phyloP scores from a whole-genome alignment of 345 rosid genomes.

The Moricandia arvensis region DNA sequence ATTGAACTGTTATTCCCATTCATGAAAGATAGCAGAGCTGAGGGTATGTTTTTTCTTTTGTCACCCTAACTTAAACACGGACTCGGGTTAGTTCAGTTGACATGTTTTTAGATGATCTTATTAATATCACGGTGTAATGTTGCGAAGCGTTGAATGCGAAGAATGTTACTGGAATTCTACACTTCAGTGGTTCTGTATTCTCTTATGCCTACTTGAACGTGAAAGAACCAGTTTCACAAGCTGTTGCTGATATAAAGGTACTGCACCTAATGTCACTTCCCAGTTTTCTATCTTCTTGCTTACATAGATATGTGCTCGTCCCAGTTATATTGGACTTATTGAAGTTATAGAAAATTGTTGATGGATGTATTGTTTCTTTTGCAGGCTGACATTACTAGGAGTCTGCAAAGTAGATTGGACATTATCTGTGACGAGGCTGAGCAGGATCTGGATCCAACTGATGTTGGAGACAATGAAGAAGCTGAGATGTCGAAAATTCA shows the following conservation, averaged over 20 bases:
- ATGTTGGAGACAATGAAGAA: conserved; percentile 37
- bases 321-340: not conserved
- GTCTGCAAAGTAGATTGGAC: conserved; percentile 86
- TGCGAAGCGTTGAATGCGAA: conserved; percentile 62
- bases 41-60: conserved; percentile 46
- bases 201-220: conserved; percentile 66
- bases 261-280: not conserved
- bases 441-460: conserved; percentile 40
- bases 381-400: conserved; percentile 83
- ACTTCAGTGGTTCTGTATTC: conserved; percentile 61
- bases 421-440: conserved; percentile 78
- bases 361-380: conserved; percentile 12
- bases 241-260: conserved; percentile 84
- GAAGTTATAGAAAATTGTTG: not conserved
- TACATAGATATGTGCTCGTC: not conserved
- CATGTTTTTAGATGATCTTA: conserved; percentile 4
- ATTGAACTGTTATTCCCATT: conserved; percentile 75
- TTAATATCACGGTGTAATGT: conserved; percentile 35
- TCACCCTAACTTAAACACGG: not conserved
- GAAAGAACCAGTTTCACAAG: conserved; percentile 80
- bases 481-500: conserved; percentile 33
- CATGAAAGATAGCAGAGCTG: conserved; percentile 51
- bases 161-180: conserved; percentile 59
- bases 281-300: not conserved
- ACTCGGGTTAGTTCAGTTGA: not conserved